Evolutionary conservation across 805 yeast species (phyloP).

Genomic region (Kluyveromyces nonfermentans): DNA sequence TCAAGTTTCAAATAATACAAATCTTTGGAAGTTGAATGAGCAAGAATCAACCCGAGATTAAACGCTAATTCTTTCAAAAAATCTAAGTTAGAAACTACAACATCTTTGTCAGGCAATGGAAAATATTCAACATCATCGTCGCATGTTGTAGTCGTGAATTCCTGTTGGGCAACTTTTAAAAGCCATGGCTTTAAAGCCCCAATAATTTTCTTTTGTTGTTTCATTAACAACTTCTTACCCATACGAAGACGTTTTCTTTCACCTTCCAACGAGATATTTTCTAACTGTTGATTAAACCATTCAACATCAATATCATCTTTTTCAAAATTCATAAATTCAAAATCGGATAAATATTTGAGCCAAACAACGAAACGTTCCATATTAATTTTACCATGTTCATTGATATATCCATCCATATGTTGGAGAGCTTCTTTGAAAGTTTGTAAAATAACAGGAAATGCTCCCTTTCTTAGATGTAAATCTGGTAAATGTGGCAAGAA

Average conservation of each 20-base stretch:
- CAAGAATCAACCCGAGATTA: conserved; percentile 56
- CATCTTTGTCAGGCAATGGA: conserved; percentile 32
- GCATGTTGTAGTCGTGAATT: conserved; percentile 33
- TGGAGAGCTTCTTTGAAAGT: conserved; percentile 77
- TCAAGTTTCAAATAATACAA: conserved; percentile 55
- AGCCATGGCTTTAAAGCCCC: conserved; percentile 45
- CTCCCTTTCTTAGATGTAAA: conserved; percentile 87
- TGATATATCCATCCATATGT: conserved; percentile 72
- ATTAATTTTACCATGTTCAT: conserved; percentile 75
- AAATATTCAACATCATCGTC: conserved; percentile 38
- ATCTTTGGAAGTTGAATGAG: conserved; percentile 51
- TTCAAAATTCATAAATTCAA: conserved; percentile 83
- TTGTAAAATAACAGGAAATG: conserved; percentile 83
- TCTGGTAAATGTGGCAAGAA: conserved; percentile 96
- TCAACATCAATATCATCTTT: conserved; percentile 73
- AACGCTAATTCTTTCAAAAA: conserved; percentile 56
- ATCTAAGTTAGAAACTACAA: conserved; percentile 37
- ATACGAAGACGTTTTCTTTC: conserved; percentile 55
- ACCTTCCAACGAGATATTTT: conserved; percentile 65
- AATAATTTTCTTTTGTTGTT: conserved; percentile 68
- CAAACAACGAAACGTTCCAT: conserved; percentile 62
- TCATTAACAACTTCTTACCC: conserved; percentile 56
- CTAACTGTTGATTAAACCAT: conserved; percentile 84
- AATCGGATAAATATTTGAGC: conserved; percentile 65
- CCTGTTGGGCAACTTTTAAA: conserved; percentile 26